These are phyloP conservation scores for Stenogyne calaminthoides DNA, from an alignment of 305 asterid species.

Conservation along the genomic window DNA sequence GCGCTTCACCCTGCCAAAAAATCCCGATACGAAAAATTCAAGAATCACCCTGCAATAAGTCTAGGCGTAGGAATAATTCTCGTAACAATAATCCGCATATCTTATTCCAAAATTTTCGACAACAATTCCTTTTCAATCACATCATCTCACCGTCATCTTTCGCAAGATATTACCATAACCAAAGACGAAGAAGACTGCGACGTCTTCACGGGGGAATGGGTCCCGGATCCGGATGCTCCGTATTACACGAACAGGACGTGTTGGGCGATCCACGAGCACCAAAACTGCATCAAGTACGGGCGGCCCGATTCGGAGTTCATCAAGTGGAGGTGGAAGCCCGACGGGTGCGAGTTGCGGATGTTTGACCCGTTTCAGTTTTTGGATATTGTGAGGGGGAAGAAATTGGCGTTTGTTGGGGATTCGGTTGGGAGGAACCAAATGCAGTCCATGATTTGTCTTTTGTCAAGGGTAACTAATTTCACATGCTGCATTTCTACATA, in stretches of 20 bases:
- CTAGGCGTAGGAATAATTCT: neutral
- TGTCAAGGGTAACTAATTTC: neutral
- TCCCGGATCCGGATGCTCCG: neutral
- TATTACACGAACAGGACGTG: neutral
- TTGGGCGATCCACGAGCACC: neutral
- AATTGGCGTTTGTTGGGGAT: neutral
- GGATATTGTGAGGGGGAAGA: neutral
- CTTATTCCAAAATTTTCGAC: neutral
- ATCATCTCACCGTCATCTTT: neutral
- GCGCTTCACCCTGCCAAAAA: neutral
- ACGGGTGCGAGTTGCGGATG: neutral
- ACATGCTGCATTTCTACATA: too few species aligned
- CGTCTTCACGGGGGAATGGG: neutral
- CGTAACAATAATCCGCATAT: neutral
- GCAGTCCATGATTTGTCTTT: neutral
- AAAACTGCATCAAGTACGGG: neutral
- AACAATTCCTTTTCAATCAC: neutral
- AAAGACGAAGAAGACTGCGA: neutral
- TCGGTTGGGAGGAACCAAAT: neutral
- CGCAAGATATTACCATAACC: neutral
- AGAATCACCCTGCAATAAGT: neutral
- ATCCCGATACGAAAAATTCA: neutral
- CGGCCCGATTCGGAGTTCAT: neutral
- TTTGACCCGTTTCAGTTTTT: neutral
- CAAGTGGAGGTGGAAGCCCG: conserved; percentile 1